These are phyloP conservation scores for Pythium sukuiense DNA, from an alignment of 352 stramenopile species.

Conservation along the genomic window DNA sequence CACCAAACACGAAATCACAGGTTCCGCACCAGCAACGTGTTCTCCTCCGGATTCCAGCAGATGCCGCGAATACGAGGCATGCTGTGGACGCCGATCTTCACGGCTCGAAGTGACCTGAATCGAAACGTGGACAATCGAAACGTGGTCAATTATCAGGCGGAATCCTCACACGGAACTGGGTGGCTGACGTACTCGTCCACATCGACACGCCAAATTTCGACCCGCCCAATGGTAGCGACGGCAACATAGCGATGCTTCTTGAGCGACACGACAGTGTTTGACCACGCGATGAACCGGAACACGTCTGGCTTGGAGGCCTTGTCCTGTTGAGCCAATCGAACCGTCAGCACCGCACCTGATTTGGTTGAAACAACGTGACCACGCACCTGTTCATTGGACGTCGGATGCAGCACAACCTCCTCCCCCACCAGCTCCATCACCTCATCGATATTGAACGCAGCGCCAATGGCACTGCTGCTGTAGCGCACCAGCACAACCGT, in stretches of 20 bases:
- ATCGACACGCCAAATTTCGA: slow-evolving; percentile 18
- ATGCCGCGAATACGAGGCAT: slow-evolving; percentile 30
- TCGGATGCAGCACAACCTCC: slow-evolving; percentile 20
- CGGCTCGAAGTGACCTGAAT: slow-evolving; percentile 5
- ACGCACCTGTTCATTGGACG: neutral
- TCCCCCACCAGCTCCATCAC: slow-evolving; percentile 22
- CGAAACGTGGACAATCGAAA: neutral
- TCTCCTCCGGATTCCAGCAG: slow-evolving; percentile 34
- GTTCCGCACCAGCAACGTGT: slow-evolving; percentile 35
- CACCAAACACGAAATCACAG: neutral
- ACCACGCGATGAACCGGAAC: slow-evolving; percentile 21
- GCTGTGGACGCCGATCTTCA: slow-evolving; percentile 10
- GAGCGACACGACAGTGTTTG: neutral
- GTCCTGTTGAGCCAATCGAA: neutral
- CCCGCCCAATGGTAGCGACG: slow-evolving; percentile 12
- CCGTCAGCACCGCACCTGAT: neutral
- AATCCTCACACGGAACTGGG: neutral
- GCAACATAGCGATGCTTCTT: slow-evolving; percentile 9
- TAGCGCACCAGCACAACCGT: slow-evolving; percentile 37
- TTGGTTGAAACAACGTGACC: neutral
- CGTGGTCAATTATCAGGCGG: neutral
- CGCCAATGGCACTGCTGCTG: neutral
- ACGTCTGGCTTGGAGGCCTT: slow-evolving; percentile 7
- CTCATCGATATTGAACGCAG: slow-evolving; percentile 19
- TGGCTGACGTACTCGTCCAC: slow-evolving; percentile 5